Conservation (phyloP, 305 asterid species). For the Withania somnifera region DNA sequence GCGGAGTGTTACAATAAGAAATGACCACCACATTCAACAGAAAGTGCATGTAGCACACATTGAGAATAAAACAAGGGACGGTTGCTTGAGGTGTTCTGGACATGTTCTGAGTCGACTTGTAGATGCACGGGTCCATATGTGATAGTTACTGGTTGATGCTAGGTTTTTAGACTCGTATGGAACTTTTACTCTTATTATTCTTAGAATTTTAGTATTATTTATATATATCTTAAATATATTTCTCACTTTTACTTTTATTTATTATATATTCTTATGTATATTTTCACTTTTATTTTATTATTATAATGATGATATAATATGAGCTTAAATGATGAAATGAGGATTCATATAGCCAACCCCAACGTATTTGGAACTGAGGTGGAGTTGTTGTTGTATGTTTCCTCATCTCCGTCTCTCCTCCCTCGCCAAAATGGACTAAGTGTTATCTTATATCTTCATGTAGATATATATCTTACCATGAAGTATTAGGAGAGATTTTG, state of each 20-base stretch:
- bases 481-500: not conserved
- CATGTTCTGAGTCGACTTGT: no score
- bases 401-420: not conserved
- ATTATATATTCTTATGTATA: not conserved
- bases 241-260: not conserved
- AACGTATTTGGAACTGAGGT: not conserved
- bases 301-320: not conserved
- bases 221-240: not conserved
- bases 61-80: not conserved
- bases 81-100: not conserved
- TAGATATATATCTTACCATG: not conserved
- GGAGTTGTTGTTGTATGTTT: not conserved
- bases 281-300: not conserved
- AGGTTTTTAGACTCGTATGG: not conserved
- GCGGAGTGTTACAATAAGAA: no score
- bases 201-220: not conserved
- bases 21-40: no score
- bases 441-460: not conserved
- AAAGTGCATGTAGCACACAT: not conserved
- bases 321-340: not conserved
- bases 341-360: not conserved
- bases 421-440: not conserved
- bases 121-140: not conserved
- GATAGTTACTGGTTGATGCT: not conserved
- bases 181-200: not conserved